phyloP scores from a whole-genome alignment of 2,329 filamentous ascomycete genomes.

The Dendrostoma leiphaemia region DNA sequence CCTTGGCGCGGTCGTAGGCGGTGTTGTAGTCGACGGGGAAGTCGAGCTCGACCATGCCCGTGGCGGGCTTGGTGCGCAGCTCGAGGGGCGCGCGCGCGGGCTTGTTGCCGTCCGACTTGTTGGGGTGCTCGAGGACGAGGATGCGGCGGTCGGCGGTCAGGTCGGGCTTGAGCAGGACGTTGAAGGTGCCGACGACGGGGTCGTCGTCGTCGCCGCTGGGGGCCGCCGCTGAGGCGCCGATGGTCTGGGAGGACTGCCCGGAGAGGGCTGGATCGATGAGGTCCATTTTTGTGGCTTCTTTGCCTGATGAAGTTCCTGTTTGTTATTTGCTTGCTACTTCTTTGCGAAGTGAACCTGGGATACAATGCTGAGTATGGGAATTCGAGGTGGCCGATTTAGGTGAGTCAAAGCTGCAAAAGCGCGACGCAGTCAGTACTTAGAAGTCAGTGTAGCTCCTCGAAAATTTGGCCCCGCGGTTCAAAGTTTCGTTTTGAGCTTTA shows the following conservation, averaged over 20 bases:
- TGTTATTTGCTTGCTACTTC: too few species aligned
- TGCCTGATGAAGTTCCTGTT: too few species aligned
- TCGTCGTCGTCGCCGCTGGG: conserved; percentile 50
- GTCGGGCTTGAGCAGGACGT: conserved; percentile 79
- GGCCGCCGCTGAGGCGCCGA: neutral
- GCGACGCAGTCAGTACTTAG: too few species aligned
- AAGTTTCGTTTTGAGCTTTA: too few species aligned
- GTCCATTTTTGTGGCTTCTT: too few species aligned
- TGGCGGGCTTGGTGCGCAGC: conserved; percentile 76
- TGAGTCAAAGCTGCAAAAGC: too few species aligned
- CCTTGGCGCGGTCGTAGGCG: conserved; percentile 83
- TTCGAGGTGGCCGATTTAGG: too few species aligned
- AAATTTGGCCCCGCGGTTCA: neutral
- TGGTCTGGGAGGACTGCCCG: neutral
- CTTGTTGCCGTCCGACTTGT: conserved; percentile 61
- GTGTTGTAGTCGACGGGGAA: conserved; percentile 71
- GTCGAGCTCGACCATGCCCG: conserved; percentile 88
- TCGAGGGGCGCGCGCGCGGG: conserved; percentile 57
- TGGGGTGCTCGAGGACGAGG: conserved; percentile 87
- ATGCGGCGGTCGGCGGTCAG: conserved; percentile 62
- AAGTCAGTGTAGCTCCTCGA: neutral
- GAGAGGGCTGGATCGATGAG: conserved; percentile 17
- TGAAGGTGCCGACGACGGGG: conserved; percentile 72
- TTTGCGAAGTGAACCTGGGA: too few species aligned
- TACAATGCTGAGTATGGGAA: too few species aligned